These are phyloP conservation scores for Beauveria sp. DNA, from an alignment of 2,329 filamentous ascomycete genomes.

Conservation along the genomic window DNA sequence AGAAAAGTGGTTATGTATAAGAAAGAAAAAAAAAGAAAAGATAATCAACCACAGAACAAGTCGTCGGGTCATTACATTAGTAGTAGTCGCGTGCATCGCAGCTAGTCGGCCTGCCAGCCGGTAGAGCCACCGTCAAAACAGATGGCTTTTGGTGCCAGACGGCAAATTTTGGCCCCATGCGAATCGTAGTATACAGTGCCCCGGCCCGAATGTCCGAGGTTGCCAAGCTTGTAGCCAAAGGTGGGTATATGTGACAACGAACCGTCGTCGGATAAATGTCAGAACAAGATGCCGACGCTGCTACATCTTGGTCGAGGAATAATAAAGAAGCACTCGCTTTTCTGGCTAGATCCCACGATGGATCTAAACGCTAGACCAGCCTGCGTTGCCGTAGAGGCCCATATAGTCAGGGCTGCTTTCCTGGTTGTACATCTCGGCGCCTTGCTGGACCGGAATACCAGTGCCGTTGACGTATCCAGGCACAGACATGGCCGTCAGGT, in stretches of 20 bases:
- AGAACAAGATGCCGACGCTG: neutral
- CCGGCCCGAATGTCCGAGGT: neutral
- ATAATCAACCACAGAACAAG: neutral
- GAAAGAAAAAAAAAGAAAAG: neutral
- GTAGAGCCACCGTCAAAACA: neutral
- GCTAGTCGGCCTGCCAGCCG: neutral
- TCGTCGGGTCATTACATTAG: slow-evolving; percentile 8
- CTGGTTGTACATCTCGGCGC: slow-evolving; percentile 32
- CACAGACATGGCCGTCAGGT: slow-evolving; percentile 28
- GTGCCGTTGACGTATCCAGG: slow-evolving; percentile 38
- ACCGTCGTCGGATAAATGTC: slow-evolving; percentile 1
- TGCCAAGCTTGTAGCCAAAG: slow-evolving; percentile 2
- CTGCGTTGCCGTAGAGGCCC: neutral
- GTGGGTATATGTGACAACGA: slow-evolving; percentile 3
- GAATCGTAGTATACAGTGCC: slow-evolving; percentile 6
- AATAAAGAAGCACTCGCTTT: neutral
- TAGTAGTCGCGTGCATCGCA: slow-evolving; percentile 6
- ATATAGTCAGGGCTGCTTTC: neutral
- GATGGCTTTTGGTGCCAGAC: neutral
- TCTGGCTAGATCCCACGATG: neutral
- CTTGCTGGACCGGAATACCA: slow-evolving; percentile 19
- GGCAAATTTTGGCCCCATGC: neutral
- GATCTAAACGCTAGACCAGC: neutral
- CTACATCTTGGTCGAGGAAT: neutral
- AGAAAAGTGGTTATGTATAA: slow-evolving; percentile 5